Conservation (phyloP, 2,329 filamentous ascomycete species). For the Trichoderma pleuroti region DNA sequence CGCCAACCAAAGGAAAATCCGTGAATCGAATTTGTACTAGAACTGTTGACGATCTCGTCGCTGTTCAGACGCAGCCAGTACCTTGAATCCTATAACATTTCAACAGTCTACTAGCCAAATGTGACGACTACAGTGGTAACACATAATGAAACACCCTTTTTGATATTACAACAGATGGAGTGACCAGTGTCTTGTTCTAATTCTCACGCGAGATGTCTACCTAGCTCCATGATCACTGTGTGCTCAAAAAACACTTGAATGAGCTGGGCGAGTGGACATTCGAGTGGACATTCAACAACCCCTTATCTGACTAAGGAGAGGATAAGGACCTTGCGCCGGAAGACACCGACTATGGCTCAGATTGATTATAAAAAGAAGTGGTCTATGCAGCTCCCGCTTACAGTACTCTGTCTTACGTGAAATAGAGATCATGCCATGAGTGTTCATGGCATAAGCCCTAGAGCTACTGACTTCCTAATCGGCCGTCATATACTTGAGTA, state of each 20-base stretch:
- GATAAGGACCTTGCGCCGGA: background rate
- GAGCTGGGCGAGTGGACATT: background rate
- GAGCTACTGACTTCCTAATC: background rate
- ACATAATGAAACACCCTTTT: background rate
- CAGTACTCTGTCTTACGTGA: background rate
- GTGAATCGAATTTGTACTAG: rapidly evolving
- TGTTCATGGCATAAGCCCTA: background rate
- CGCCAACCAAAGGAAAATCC: background rate
- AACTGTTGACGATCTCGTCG: background rate
- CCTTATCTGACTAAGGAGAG: background rate
- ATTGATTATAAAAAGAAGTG: background rate
- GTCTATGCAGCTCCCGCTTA: background rate
- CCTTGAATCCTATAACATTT: background rate
- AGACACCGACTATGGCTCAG: background rate
- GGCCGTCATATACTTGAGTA: background rate
- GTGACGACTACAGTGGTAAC: background rate
- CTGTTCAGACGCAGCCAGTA: background rate
- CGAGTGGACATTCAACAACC: background rate
- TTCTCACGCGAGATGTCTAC: background rate
- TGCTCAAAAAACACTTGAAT: background rate
- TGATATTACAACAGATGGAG: background rate
- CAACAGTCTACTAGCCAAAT: background rate
- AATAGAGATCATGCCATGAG: background rate
- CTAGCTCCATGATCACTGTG: background rate
- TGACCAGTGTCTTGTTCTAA: background rate